Evolutionary conservation across 1,284 basidiomycete genomes (phyloP).

Genomic region (Polyporus tsugae): DNA sequence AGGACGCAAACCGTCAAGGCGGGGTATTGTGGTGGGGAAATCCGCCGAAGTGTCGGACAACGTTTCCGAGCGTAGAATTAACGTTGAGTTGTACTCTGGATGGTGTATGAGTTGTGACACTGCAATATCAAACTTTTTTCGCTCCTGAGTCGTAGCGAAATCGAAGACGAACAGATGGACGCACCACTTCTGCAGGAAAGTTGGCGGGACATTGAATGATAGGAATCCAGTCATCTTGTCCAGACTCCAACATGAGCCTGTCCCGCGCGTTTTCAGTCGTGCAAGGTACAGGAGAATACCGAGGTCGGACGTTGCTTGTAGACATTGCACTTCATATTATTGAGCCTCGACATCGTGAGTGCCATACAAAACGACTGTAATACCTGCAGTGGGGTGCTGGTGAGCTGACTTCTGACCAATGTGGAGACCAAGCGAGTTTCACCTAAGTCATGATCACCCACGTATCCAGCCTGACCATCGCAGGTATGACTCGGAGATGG

Average conservation of each 20-base stretch:
- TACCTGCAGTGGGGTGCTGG: background rate
- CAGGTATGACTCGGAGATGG: background rate
- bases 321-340: background rate
- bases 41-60: slow-evolving; percentile 53
- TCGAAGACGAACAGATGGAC: slow-evolving; percentile 12
- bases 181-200: slow-evolving; percentile 54
- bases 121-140: slow-evolving; percentile 67
- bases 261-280: background rate
- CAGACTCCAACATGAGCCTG: slow-evolving; percentile 2
- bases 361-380: background rate
- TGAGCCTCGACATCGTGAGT: background rate
- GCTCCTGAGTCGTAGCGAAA: slow-evolving; percentile 13
- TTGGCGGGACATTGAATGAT: slow-evolving; percentile 51
- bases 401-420: background rate
- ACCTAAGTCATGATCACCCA: too few relatives aligned
- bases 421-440: background rate
- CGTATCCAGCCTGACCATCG: too few relatives aligned
- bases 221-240: slow-evolving; percentile 43
- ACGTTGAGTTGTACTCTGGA: slow-evolving; percentile 85
- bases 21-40: slow-evolving; percentile 48
- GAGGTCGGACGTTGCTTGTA: slow-evolving; percentile 14
- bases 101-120: slow-evolving; percentile 74
- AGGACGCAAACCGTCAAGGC: slow-evolving; percentile 49
- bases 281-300: slow-evolving; percentile 30
- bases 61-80: slow-evolving; percentile 80